phyloP scores from a whole-genome alignment of 2,329 filamentous ascomycete species.

The Fusarium gaditjirri region DNA sequence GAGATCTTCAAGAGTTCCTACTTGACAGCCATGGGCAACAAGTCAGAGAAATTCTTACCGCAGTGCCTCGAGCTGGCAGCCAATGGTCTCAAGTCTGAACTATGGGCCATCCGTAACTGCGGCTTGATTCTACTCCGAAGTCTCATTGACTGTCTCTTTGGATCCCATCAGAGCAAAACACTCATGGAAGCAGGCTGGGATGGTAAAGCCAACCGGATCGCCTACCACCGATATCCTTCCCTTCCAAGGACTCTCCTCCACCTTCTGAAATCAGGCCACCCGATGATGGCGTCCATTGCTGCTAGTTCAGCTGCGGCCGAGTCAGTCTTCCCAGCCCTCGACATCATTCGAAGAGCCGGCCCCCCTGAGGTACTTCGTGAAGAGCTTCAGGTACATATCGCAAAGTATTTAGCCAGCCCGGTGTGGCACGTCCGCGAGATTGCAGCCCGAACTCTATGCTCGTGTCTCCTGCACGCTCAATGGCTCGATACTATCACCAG shows the following conservation, averaged over 20 bases:
- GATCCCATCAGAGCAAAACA: slow-evolving; percentile 76
- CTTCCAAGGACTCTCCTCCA: slow-evolving; percentile 71
- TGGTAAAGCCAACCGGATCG: slow-evolving; percentile 71
- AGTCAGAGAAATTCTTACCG: slow-evolving; percentile 79
- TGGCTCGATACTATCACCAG: slow-evolving; percentile 58
- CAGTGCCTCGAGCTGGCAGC: slow-evolving; percentile 82
- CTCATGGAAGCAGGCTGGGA: slow-evolving; percentile 72
- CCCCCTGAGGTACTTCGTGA: slow-evolving; percentile 68
- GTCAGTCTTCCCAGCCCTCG: slow-evolving; percentile 84
- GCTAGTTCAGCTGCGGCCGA: slow-evolving; percentile 62
- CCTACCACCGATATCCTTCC: slow-evolving; percentile 75
- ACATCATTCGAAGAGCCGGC: slow-evolving; percentile 78
- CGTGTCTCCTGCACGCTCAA: slow-evolving; percentile 64
- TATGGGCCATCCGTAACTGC: slow-evolving; percentile 96
- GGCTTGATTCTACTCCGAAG: slow-evolving; percentile 89
- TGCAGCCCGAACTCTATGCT: slow-evolving; percentile 77
- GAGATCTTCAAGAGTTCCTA: slow-evolving; percentile 89
- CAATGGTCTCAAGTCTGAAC: slow-evolving; percentile 78
- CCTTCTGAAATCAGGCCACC: slow-evolving; percentile 66
- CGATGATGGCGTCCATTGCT: slow-evolving; percentile 54
- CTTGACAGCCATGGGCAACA: slow-evolving; percentile 75
- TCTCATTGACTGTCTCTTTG: slow-evolving; percentile 81
- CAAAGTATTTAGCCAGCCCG: slow-evolving; percentile 71
- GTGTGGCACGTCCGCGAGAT: slow-evolving; percentile 87
- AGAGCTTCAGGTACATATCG: slow-evolving; percentile 67